Evolutionary conservation across 2,329 filamentous ascomycete genomes (phyloP).

Genomic region (Aspergillus quadrilineatus): DNA sequence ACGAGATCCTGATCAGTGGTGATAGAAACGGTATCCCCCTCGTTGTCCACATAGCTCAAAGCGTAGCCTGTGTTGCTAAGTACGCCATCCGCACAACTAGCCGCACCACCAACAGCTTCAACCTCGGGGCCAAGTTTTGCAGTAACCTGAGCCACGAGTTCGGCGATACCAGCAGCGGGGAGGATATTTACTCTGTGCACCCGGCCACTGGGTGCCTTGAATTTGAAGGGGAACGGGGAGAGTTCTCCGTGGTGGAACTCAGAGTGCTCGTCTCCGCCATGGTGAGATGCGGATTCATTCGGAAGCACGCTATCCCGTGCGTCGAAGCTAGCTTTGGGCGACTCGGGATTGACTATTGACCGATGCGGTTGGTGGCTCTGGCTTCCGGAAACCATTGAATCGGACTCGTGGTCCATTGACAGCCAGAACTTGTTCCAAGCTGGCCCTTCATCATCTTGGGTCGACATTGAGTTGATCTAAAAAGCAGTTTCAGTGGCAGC

Average conservation of each 20-base stretch:
- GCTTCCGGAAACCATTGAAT: slow-evolving; percentile 89
- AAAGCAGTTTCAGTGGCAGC: slow-evolving; percentile 3
- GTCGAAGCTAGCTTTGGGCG: slow-evolving; percentile 61
- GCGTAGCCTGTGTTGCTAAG: slow-evolving; percentile 79
- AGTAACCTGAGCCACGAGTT: slow-evolving; percentile 74
- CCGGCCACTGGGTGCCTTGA: slow-evolving; percentile 93
- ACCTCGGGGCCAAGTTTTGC: slow-evolving; percentile 83
- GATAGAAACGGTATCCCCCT: slow-evolving; percentile 94
- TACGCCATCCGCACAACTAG: slow-evolving; percentile 74
- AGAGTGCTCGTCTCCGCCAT: slow-evolving; percentile 79
- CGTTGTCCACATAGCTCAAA: slow-evolving; percentile 92
- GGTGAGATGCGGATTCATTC: slow-evolving; percentile 91
- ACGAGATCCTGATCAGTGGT: slow-evolving; percentile 91
- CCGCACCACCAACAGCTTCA: slow-evolving; percentile 77
- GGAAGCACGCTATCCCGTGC: slow-evolving; percentile 83
- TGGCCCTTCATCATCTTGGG: slow-evolving; percentile 84
- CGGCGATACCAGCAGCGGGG: slow-evolving; percentile 74
- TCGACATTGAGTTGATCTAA: slow-evolving; percentile 84
- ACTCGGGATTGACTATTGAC: slow-evolving; percentile 79
- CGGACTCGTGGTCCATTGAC: slow-evolving; percentile 89
- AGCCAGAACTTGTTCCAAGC: slow-evolving; percentile 99
- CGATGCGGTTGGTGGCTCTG: slow-evolving; percentile 64
- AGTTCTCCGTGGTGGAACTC: slow-evolving; percentile 63
- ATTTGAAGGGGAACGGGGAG: slow-evolving; percentile 92
- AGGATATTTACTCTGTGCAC: slow-evolving; percentile 88